A percentile compares a stretch with the other conserved stretches of the same genome.
These are phyloP conservation scores for Solanum verrucosum DNA, from an alignment of 257 asterid genomes.

Conservation along the genomic window DNA sequence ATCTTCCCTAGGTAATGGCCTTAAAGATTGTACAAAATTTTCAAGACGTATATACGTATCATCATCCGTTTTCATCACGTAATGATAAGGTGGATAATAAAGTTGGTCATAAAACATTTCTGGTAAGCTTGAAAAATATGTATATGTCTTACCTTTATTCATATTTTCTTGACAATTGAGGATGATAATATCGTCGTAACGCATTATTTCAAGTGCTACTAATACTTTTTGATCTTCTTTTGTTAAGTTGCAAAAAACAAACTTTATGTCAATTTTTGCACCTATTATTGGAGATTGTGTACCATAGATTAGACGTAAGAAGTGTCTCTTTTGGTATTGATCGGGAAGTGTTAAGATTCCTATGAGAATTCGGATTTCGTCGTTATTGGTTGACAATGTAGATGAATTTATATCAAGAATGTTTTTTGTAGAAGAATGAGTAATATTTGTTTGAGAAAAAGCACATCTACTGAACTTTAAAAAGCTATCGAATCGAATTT, in stretches of 20 bases:
- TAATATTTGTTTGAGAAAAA: neutral
- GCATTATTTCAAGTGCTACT: slow-evolving; percentile 84
- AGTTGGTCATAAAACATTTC: slow-evolving; percentile 20
- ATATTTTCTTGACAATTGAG: slow-evolving; percentile 75
- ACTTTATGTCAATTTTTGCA: slow-evolving; percentile 62
- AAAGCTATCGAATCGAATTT: slow-evolving; percentile 41
- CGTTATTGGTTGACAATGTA: slow-evolving; percentile 3
- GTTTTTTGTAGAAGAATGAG: neutral
- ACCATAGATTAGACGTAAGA: slow-evolving; percentile 82
- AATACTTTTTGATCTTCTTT: slow-evolving; percentile 76
- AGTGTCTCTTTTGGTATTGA: slow-evolving; percentile 81
- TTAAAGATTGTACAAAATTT: slow-evolving; percentile 41
- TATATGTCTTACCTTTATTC: slow-evolving; percentile 82
- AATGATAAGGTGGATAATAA: slow-evolving; percentile 64
- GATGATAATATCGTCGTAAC: slow-evolving; percentile 66
- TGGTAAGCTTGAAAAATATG: slow-evolving; percentile 75
- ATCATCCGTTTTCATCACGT: slow-evolving; percentile 84
- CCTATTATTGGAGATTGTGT: slow-evolving; percentile 34
- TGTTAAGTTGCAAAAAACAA: slow-evolving; percentile 86
- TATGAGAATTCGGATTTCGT: slow-evolving; percentile 47
- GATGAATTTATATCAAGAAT: neutral
- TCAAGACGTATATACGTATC: slow-evolving; percentile 63
- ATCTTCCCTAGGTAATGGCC: slow-evolving; percentile 56
- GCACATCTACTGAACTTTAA: slow-evolving; percentile 46
- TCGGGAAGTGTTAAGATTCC: slow-evolving; percentile 88